Conservation (phyloP, 441 rosid species). For the Erodium chrysanthum region DNA sequence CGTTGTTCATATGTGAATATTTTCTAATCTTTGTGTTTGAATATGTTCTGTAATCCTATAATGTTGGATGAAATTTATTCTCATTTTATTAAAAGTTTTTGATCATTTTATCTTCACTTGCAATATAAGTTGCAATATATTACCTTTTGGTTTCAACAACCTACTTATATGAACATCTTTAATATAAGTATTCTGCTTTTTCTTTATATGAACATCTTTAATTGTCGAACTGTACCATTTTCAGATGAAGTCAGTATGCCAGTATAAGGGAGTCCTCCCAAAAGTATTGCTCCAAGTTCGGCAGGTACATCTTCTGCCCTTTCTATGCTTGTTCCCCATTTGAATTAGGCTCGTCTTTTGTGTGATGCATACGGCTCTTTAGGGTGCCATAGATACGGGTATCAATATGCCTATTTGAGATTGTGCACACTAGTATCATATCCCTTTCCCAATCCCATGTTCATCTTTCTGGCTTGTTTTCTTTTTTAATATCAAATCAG, state of each 20-base stretch:
- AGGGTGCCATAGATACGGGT: not conserved
- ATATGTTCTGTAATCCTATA: not conserved
- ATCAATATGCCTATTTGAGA: not conserved
- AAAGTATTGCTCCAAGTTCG: slow-evolving; percentile 72
- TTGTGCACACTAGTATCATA: not conserved
- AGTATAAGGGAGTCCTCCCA: slow-evolving; percentile 74
- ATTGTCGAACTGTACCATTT: not conserved
- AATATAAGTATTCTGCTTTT: too few relatives aligned
- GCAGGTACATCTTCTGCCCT: slow-evolving; percentile 41
- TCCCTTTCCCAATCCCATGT: not conserved
- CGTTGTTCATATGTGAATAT: not conserved
- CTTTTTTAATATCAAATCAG: not conserved
- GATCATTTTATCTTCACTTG: not conserved
- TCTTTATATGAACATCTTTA: not conserved
- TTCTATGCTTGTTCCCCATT: slow-evolving; percentile 1
- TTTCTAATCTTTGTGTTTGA: not conserved
- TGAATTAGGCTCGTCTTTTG: not conserved
- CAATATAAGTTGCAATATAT: not conserved
- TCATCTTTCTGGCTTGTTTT: not conserved
- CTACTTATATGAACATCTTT: too few relatives aligned
- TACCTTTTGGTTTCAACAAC: not conserved
- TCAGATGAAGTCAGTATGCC: slow-evolving; percentile 55
- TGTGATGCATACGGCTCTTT: not conserved
- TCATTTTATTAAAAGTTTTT: too few relatives aligned
- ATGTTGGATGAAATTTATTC: not conserved